Evolutionary conservation across 176 grass and related monocot species (phyloP).

Genomic region (Elaeis guineensis): DNA sequence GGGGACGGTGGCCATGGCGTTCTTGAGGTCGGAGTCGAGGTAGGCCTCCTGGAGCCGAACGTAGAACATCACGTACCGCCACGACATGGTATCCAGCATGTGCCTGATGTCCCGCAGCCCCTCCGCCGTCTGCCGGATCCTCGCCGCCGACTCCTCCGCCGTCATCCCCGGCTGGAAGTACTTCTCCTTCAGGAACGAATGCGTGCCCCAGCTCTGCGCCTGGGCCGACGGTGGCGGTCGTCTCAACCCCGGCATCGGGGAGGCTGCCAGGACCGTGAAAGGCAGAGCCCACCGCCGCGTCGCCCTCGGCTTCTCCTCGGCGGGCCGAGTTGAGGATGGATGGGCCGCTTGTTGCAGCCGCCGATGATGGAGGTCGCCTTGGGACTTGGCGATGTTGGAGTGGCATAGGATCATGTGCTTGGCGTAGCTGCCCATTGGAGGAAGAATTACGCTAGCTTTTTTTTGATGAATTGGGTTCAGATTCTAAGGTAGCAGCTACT

Average conservation of each 20-base stretch:
- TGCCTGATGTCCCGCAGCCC: constrained; percentile 66
- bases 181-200: constrained; percentile 65
- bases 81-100: constrained; percentile 94
- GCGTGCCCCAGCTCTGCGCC: constrained; percentile 67
- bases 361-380: background rate
- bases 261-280: constrained; percentile 28
- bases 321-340: constrained; percentile 28
- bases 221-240: background rate
- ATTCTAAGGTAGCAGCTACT: background rate
- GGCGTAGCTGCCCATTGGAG: constrained; percentile 59
- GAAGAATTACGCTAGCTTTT: background rate
- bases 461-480: background rate
- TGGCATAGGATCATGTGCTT: constrained; percentile 75
- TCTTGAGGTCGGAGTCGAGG: constrained; percentile 80
- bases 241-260: constrained; percentile 6
- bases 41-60: constrained; percentile 72
- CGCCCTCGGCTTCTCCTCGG: background rate
- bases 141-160: constrained; percentile 61
- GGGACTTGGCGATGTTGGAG: constrained; percentile 3
- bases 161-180: constrained; percentile 63
- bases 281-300: constrained; percentile 24
- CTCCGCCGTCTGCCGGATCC: constrained; percentile 87
- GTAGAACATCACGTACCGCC: constrained; percentile 89
- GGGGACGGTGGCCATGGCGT: constrained; percentile 55
- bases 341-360: constrained; percentile 2